phyloP scores from a whole-genome alignment of 805 yeast species.

The Saccharomycopsis fodiens region DNA sequence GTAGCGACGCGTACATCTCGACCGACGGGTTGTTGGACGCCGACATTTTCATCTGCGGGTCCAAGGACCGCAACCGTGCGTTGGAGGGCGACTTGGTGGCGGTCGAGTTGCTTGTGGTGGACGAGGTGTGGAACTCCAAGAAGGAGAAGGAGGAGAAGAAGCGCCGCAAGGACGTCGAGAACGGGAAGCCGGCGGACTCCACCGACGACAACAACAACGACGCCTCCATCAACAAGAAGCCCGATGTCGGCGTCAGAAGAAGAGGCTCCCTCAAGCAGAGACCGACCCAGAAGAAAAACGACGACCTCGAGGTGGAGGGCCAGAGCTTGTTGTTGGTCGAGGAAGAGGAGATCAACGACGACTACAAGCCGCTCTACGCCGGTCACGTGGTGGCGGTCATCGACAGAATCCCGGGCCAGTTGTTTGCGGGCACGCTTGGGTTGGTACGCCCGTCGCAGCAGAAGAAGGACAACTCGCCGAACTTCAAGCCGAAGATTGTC shows the following conservation, averaged over 20 bases:
- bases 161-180: constrained; percentile 62
- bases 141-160: constrained; percentile 96
- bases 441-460: constrained; percentile 93
- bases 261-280: constrained; percentile 89
- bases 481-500: constrained; percentile 79
- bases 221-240: constrained; percentile 26
- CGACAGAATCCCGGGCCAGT: constrained; percentile 94
- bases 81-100: constrained; percentile 96
- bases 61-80: constrained; percentile 96
- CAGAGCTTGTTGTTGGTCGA: constrained; percentile 86
- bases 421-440: constrained; percentile 91
- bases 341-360: constrained; percentile 93
- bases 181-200: constrained; percentile 23
- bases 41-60: constrained; percentile 95
- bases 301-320: constrained; percentile 98
- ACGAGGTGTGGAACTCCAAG: constrained; percentile 96
- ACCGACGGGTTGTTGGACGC: constrained; percentile 95
- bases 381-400: constrained; percentile 98
- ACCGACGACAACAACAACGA: constrained; percentile 30
- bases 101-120: constrained; percentile 86
- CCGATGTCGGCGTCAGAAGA: constrained; percentile 38
- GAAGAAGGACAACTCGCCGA: constrained; percentile 50
- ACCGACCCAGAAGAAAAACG: constrained; percentile 95
- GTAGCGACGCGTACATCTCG: constrained; percentile 97
- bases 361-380: constrained; percentile 87